These are phyloP conservation scores for Trichoderma hamatum DNA, from an alignment of 2,329 filamentous ascomycete genomes.

Conservation along the genomic window DNA sequence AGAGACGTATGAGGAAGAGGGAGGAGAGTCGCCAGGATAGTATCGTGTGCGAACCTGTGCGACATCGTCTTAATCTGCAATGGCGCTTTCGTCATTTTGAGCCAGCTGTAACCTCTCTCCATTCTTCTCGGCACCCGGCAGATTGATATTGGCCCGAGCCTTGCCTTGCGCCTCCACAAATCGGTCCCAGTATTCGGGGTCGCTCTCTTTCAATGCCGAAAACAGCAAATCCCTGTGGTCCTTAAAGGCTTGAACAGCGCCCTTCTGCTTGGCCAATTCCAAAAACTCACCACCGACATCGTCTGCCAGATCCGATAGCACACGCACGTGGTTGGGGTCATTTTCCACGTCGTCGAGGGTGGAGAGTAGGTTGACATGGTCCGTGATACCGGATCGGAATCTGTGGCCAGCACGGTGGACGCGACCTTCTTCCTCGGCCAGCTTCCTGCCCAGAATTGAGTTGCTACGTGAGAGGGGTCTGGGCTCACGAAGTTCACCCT, in stretches of 20 bases:
- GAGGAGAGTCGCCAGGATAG: not conserved
- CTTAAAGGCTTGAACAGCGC: constrained; percentile 64
- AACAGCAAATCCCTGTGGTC: constrained; percentile 58
- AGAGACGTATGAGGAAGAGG: not conserved
- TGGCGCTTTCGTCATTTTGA: constrained; percentile 45
- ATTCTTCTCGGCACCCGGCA: constrained; percentile 34
- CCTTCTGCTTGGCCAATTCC: constrained; percentile 57
- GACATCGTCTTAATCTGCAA: constrained; percentile 42
- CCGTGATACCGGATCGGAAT: constrained; percentile 58
- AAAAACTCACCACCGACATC: constrained; percentile 64
- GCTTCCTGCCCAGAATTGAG: constrained; percentile 56
- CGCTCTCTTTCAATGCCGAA: constrained; percentile 57
- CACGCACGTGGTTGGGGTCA: constrained; percentile 53
- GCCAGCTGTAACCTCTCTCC: constrained; percentile 27
- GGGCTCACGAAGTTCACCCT: constrained; percentile 48
- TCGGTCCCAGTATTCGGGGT: constrained; percentile 66
- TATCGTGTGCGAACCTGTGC: not conserved
- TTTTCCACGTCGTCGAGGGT: constrained; percentile 53
- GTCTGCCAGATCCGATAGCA: constrained; percentile 66
- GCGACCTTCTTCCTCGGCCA: constrained; percentile 61
- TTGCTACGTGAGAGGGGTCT: constrained; percentile 53
- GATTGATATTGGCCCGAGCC: constrained; percentile 56
- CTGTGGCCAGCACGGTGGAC: constrained; percentile 59
- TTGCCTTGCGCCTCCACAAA: constrained; percentile 66
- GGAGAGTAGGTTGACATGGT: constrained; percentile 55